Evolutionary conservation across 805 yeast species (phyloP), one percentile per base, ranked within the genome.

Genomic region (Starmerella vaccinii): DNA sequence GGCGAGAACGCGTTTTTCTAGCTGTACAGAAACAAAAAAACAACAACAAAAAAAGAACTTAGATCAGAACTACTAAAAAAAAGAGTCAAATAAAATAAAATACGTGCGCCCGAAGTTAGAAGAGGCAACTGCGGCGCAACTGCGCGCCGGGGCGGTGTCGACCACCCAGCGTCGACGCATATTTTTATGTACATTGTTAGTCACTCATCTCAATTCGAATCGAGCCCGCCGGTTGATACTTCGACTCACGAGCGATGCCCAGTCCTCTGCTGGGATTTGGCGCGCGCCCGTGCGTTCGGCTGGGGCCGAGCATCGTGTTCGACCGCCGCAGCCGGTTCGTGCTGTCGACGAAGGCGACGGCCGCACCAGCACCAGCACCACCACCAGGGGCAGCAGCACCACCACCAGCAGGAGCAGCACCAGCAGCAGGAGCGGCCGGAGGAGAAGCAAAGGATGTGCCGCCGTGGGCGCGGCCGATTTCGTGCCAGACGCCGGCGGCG

Each of bases 1-100:
- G 74, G 74, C 1, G 60, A 60, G 39, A 60, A 59, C 38, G 71
- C 69, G 5, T 67, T 67, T 48, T 60, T 49, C 46, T 65, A 55
- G 46, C n/a, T 30, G 29, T 10, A 10, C 44, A 12, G 5, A 16
- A 15, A 5, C 6, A 21, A n/a, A n/a, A n/a, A n/a, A n/a, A n/a
- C n/a, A n/a, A n/a, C n/a, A n/a, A n/a, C n/a, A n/a, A n/a, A n/a
- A n/a, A n/a, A n/a, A n/a, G n/a, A n/a, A n/a, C n/a, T n/a, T n/a
- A n/a, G n/a, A n/a, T n/a, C n/a, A n/a, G n/a, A n/a, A n/a, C n/a
- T n/a, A n/a, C n/a, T n/a, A n/a, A n/a, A n/a, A n/a, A n/a, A n/a
- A n/a, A n/a, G n/a, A n/a, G n/a, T n/a, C n/a, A n/a, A n/a, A n/a
- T n/a, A n/a, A n/a, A n/a, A n/a, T n/a, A n/a, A n/a, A n/a, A n/a